These are phyloP conservation scores for Penicillium crustosum DNA, from an alignment of 2,329 filamentous ascomycete genomes.

Conservation along the genomic window DNA sequence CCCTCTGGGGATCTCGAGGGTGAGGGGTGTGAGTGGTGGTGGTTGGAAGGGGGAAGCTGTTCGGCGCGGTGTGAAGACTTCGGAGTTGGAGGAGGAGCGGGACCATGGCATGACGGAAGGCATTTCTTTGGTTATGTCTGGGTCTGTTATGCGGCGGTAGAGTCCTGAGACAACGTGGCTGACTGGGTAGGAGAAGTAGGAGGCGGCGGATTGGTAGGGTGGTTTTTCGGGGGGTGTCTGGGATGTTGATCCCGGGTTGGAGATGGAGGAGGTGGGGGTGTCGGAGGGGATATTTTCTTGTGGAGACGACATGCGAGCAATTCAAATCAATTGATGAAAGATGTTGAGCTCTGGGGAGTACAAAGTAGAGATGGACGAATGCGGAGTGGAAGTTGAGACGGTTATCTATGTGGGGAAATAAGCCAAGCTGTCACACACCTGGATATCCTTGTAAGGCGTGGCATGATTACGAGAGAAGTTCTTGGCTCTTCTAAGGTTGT, in stretches of 20 bases:
- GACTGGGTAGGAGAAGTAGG: slow-evolving; percentile 54
- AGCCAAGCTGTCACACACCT: neutral
- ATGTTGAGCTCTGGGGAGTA: neutral
- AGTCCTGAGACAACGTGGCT: slow-evolving; percentile 61
- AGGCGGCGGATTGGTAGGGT: slow-evolving; percentile 40
- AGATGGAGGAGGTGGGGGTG: slow-evolving; percentile 20
- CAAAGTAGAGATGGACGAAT: neutral
- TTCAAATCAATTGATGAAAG: slow-evolving; percentile 10
- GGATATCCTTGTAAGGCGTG: neutral
- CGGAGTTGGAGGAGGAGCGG: slow-evolving; percentile 40
- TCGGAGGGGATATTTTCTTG: slow-evolving; percentile 19
- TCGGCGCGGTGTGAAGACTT: slow-evolving; percentile 52
- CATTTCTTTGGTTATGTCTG: slow-evolving; percentile 24
- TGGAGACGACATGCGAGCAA: slow-evolving; percentile 28
- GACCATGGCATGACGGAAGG: slow-evolving; percentile 32
- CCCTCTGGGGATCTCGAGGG: slow-evolving; percentile 58
- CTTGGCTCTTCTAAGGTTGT: neutral
- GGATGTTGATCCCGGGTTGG: slow-evolving; percentile 25
- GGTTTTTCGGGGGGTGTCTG: slow-evolving; percentile 24
- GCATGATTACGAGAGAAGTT: neutral
- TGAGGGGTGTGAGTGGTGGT: slow-evolving; percentile 80
- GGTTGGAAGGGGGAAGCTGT: slow-evolving; percentile 78
- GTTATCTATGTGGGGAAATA: slow-evolving; percentile 21
- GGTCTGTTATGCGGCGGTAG: slow-evolving; percentile 63
- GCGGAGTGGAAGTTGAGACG: slow-evolving; percentile 6